Evolutionary conservation across 371 early-diverging fungal genomes (phyloP).

Genomic region (Dichotomocladium elegans): DNA sequence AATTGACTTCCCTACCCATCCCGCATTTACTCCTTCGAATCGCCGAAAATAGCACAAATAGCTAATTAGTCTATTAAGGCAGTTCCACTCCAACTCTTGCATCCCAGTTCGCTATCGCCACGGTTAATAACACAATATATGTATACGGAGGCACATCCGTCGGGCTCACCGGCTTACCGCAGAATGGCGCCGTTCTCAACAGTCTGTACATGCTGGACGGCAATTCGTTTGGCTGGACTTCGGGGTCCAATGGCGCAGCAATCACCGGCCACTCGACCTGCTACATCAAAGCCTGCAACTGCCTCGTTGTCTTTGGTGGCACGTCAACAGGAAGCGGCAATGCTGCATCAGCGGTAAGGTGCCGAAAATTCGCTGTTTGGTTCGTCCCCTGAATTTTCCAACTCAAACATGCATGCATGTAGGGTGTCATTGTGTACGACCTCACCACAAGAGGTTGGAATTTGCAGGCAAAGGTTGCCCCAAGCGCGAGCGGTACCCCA

Average conservation of each 20-base stretch:
- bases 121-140: conserved; percentile 37
- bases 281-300: conserved; percentile 34
- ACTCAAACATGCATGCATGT: too few species aligned
- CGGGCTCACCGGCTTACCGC: conserved; percentile 26
- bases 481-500: conserved; percentile 18
- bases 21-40: background rate
- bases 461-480: conserved; percentile 22
- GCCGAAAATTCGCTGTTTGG: background rate
- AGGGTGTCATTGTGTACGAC: conserved; percentile 25
- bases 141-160: conserved; percentile 42
- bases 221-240: conserved; percentile 34
- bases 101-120: conserved; percentile 23
- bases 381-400: too few species aligned
- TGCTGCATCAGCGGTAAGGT: conserved; percentile 30
- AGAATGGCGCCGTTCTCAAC: conserved; percentile 30
- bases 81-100: conserved; percentile 13
- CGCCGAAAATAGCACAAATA: conserved; percentile 1
- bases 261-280: conserved; percentile 43
- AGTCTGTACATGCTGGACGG: conserved; percentile 32
- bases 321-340: conserved; percentile 35
- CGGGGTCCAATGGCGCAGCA: conserved; percentile 38
- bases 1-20: background rate
- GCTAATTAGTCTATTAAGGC: conserved; percentile 4
- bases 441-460: conserved; percentile 29
- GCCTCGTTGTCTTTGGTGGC: conserved; percentile 47